phyloP scores from a whole-genome alignment of 306 rosid species.

The Prunus armeniaca region DNA sequence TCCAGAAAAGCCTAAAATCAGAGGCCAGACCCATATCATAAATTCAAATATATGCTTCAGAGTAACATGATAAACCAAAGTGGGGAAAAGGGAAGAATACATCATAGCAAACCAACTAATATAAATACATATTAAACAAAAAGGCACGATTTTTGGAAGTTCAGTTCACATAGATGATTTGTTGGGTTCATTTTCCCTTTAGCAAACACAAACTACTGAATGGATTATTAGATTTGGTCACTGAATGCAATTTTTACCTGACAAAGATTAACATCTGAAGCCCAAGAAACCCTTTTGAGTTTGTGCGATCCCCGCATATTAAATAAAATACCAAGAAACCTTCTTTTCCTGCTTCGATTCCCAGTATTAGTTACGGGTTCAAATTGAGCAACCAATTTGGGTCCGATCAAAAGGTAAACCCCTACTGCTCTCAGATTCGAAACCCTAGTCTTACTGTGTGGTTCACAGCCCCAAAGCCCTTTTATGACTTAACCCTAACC shows the following conservation, averaged over 20 bases:
- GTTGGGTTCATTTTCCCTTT: constrained; percentile 5
- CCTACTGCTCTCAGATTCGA: constrained; percentile 23
- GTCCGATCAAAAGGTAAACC: constrained; percentile 13
- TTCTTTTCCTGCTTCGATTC: constrained; percentile 27
- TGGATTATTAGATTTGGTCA: constrained; percentile 24
- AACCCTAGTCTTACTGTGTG: constrained; percentile 41
- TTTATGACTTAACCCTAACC: not conserved
- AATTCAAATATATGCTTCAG: not conserved
- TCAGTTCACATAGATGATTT: constrained; percentile 1
- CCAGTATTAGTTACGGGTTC: constrained; percentile 21
- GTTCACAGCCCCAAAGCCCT: constrained; percentile 1
- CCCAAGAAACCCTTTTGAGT: constrained; percentile 80
- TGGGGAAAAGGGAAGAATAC: not conserved
- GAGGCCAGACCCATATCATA: not conserved
- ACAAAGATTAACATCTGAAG: constrained; percentile 79
- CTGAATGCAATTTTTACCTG: constrained; percentile 65
- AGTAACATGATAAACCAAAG: not conserved
- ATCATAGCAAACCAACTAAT: not conserved
- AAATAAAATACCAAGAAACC: constrained; percentile 14
- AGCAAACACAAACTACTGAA: constrained; percentile 12
- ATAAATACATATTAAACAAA: not conserved
- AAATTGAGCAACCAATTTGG: constrained; percentile 4
- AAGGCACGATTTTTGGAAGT: not conserved
- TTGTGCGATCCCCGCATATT: constrained; percentile 77
- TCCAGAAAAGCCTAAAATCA: not conserved